phyloP scores from a whole-genome alignment of 2,329 filamentous ascomycete genomes.

The Grosmannia huntii region DNA sequence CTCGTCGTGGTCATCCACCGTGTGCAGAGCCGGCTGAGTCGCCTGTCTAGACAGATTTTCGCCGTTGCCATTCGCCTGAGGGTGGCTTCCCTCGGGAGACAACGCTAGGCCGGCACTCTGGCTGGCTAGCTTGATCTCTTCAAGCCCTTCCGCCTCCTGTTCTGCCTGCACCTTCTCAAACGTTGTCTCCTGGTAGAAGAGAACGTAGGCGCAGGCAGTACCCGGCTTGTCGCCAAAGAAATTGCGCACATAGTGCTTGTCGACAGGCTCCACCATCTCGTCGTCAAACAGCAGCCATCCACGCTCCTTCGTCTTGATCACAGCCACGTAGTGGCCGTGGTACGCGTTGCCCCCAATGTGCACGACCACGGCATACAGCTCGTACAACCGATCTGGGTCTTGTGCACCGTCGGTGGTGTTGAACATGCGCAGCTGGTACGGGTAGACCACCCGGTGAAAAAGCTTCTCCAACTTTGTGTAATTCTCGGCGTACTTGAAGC shows the following conservation, averaged over 20 bases:
- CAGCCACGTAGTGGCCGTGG: slow-evolving; percentile 93
- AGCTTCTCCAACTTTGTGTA: slow-evolving; percentile 87
- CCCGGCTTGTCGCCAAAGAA: slow-evolving; percentile 93
- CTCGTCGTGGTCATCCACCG: slow-evolving; percentile 33
- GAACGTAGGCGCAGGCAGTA: slow-evolving; percentile 86
- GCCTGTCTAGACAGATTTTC: slow-evolving; percentile 34
- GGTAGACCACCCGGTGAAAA: slow-evolving; percentile 93
- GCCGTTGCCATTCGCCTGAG: slow-evolving; percentile 26
- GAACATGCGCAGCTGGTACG: slow-evolving; percentile 90
- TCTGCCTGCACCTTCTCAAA: slow-evolving; percentile 58
- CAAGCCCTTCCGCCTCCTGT: slow-evolving; percentile 66
- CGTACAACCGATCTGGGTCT: slow-evolving; percentile 86
- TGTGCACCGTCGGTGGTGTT: slow-evolving; percentile 94
- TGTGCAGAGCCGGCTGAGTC: slow-evolving; percentile 28
- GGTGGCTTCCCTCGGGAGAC: slow-evolving; percentile 24
- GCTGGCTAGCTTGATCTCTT: slow-evolving; percentile 44
- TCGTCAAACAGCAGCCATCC: slow-evolving; percentile 97
- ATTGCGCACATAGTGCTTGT: slow-evolving; percentile 89
- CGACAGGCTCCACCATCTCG: slow-evolving; percentile 95
- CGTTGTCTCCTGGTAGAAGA: slow-evolving; percentile 92
- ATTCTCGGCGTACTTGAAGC: slow-evolving; percentile 98
- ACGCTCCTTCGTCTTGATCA: slow-evolving; percentile 92
- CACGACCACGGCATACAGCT: slow-evolving; percentile 92
- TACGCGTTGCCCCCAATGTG: slow-evolving; percentile 96
- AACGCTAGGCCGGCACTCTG: slow-evolving; percentile 43